Percentiles rank a stretch among this genome's conserved stretches.
Conservation (phyloP, 345 rosid genomes). For the Citrus unshiu region DNA sequence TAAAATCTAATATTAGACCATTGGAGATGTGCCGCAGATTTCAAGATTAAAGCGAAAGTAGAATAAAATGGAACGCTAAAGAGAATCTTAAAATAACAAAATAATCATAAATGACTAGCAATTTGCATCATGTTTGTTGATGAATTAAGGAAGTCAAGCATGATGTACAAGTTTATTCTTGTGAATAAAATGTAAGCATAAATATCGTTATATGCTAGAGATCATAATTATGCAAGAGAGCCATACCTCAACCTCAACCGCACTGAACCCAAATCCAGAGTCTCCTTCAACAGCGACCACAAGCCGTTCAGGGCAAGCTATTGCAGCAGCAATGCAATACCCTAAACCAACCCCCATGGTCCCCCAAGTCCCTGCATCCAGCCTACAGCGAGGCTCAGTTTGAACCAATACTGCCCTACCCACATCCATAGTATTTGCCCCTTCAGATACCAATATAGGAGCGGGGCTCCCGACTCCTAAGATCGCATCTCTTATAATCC, state of each 20-base stretch:
- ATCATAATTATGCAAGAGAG: background rate
- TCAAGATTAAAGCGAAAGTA: background rate
- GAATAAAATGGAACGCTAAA: background rate
- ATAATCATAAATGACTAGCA: background rate
- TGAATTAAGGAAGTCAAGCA: background rate
- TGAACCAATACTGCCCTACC: constrained; percentile 94
- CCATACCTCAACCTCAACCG: constrained; percentile 96
- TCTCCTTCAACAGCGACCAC: constrained; percentile 98
- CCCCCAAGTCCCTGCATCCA: constrained; percentile 99
- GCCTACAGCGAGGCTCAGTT: constrained; percentile 91
- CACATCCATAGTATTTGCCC: constrained; percentile 97
- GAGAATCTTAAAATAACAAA: background rate
- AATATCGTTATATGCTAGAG: background rate
- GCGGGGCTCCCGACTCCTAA: constrained; percentile 67
- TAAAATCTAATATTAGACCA: background rate
- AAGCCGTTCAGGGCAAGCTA: constrained; percentile 82
- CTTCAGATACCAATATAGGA: constrained; percentile 87
- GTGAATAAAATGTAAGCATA: background rate
- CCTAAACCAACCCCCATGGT: constrained; percentile 99
- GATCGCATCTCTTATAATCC: constrained; percentile 89
- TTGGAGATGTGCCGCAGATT: background rate
- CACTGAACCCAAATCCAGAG: constrained; percentile 97
- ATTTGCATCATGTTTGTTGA: background rate
- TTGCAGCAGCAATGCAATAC: constrained; percentile 96
- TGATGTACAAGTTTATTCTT: background rate